Evolutionary conservation across 768 basidiomycete genomes (phyloP), one percentile per base, ranked within the genome.

Genomic region (Boletus speciosus): DNA sequence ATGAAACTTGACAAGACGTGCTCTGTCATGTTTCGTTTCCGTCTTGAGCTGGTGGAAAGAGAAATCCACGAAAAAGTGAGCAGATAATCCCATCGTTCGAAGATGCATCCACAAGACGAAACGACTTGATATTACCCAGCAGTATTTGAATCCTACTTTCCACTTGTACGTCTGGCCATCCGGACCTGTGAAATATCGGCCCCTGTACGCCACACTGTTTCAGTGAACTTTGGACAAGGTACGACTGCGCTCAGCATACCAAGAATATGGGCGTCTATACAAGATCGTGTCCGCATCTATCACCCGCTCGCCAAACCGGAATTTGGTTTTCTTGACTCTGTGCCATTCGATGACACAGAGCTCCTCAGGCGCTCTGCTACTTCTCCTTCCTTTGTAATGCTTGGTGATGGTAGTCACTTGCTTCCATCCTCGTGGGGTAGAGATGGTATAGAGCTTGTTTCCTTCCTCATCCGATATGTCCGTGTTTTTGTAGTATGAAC

Each of bases 151-250:
- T 19, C 62, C 61, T 11, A 71, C 32, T n/a, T 56, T 59, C 72
- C 71, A 74, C 27, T 65, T 64, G 47, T 71, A 72, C 44, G 69
- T 63, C 35, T 40, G 60, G 23, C 69, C 66, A 35, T 73, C 70
- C 1, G 60, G 66, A 11, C 67, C 69, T 5, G 35, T 58, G 45
- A 73, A 73, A 11, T 62, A 55, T 38, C 69, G 63, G 10, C 61
- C 54, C 53, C 69, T 72, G 32, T 21, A 16, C 9, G 16, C 4
- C 32, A 23, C 31, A 23, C 25, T 8, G 2, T 4, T 49, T 15
- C 16, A 14, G 14, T 40, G 16, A 39, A 43, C 42, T 5, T 5
- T 12, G 21, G 39, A 25, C 11, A 10, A 3, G 14, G 38, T 25
- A 9, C 8, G 21, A 40, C 9, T 6, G 19, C 14, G 23, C 21